These are phyloP conservation scores for Mycena pura DNA, from an alignment of 768 basidiomycete genomes.

Conservation along the genomic window DNA sequence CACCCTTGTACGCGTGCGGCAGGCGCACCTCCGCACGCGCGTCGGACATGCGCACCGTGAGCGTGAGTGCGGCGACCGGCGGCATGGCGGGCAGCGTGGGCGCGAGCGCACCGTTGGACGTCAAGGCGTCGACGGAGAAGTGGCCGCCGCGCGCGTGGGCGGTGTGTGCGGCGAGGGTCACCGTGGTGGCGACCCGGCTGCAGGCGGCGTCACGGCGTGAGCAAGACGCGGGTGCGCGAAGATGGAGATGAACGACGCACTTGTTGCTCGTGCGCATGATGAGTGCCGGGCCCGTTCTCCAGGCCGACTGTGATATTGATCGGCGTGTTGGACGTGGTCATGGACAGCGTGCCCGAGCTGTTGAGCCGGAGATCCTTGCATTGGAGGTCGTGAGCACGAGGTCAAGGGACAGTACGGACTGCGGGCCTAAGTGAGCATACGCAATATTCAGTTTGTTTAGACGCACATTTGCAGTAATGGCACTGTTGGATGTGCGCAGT, in stretches of 20 bases:
- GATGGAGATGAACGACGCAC: background rate
- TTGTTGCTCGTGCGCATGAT: constrained; percentile 13
- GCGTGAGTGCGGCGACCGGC: constrained; percentile 37
- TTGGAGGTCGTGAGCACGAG: constrained; percentile 40
- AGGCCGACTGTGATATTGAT: constrained; percentile 42
- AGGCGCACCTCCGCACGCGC: constrained; percentile 40
- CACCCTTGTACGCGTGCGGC: constrained; percentile 47
- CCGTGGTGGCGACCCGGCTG: background rate
- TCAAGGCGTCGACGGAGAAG: constrained; percentile 39
- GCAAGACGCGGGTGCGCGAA: background rate
- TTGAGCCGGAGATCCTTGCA: constrained; percentile 45
- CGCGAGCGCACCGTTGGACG: constrained; percentile 41
- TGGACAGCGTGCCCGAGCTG: constrained; percentile 31
- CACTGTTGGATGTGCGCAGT: constrained; percentile 14
- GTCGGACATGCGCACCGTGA: constrained; percentile 42
- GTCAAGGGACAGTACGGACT: constrained; percentile 37
- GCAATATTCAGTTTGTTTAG: background rate
- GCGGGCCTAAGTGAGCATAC: background rate
- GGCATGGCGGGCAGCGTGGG: constrained; percentile 42
- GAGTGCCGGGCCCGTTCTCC: constrained; percentile 19
- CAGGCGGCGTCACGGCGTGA: background rate
- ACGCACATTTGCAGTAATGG: constrained; percentile 6
- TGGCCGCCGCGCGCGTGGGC: constrained; percentile 33
- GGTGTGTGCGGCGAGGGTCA: background rate
- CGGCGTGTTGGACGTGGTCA: constrained; percentile 40